These are phyloP conservation scores for Aspergillus sp. DNA, from an alignment of 2,329 filamentous ascomycete species.

Conservation along the genomic window DNA sequence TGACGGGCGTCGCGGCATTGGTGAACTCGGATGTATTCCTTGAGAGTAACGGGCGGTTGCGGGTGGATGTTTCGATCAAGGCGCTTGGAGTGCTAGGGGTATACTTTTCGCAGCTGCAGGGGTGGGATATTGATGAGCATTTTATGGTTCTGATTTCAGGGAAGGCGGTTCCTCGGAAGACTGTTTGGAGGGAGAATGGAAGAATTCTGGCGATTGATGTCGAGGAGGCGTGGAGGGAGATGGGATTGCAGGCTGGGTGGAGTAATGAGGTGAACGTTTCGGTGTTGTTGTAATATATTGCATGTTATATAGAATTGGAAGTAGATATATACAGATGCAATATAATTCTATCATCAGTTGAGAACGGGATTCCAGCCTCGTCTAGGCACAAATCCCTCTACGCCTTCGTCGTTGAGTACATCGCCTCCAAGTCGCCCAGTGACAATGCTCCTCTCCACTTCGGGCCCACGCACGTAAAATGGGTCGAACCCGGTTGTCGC, in stretches of 20 bases:
- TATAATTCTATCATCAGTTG: background rate
- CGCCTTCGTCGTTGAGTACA: conserved; percentile 61
- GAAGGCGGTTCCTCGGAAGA: conserved; percentile 64
- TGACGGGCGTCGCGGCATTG: conserved; percentile 83
- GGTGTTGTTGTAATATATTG: conserved; percentile 42
- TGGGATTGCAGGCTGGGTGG: conserved; percentile 70
- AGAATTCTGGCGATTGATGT: conserved; percentile 76
- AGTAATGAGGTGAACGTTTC: conserved; percentile 76
- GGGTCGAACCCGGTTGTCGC: conserved; percentile 48
- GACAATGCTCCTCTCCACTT: conserved; percentile 64
- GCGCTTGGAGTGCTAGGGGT: conserved; percentile 71
- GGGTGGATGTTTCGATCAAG: conserved; percentile 70
- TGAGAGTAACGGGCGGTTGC: conserved; percentile 59
- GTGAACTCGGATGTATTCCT: conserved; percentile 60
- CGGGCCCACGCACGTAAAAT: conserved; percentile 62
- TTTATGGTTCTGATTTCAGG: conserved; percentile 76
- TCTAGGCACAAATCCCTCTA: conserved; percentile 56
- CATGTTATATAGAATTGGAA: background rate
- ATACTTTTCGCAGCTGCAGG: conserved; percentile 70
- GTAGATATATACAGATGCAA: background rate
- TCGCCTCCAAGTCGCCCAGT: conserved; percentile 62
- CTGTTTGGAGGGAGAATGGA: conserved; percentile 58
- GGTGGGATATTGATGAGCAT: conserved; percentile 60
- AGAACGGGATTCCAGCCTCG: conserved; percentile 57
- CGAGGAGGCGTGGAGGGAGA: conserved; percentile 72